A percentile compares a stretch with the other conserved stretches of the same genome.
These are phyloP conservation scores for Mycena filopes DNA, from an alignment of 768 basidiomycete genomes.

Conservation along the genomic window DNA sequence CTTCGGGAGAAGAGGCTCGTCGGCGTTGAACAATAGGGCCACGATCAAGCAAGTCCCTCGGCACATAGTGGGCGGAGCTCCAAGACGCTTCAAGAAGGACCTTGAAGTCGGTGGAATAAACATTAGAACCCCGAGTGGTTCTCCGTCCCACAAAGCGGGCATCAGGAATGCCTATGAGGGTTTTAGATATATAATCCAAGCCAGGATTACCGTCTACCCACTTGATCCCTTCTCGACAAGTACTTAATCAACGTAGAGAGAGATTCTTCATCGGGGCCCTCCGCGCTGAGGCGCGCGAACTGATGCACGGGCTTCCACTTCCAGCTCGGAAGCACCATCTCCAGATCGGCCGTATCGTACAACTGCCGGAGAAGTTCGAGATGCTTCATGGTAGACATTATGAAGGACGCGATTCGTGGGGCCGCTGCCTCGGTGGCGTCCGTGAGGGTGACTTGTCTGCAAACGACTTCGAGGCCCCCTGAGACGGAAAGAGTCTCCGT, in stretches of 20 bases:
- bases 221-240: background rate
- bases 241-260: background rate
- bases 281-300: conserved; percentile 14
- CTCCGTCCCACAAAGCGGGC: background rate
- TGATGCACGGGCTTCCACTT: conserved; percentile 15
- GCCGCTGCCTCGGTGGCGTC: conserved; percentile 5
- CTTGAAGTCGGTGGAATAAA: background rate
- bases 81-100: background rate
- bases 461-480: background rate
- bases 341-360: background rate
- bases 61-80: background rate
- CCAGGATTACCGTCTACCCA: too few species aligned
- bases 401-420: background rate
- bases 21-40: background rate
- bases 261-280: background rate
- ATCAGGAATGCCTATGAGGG: background rate
- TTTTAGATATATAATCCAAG: background rate
- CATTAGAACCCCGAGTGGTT: background rate
- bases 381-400: background rate
- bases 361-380: background rate
- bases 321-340: background rate
- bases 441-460: background rate
- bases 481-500: background rate
- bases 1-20: background rate
- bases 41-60: background rate